These are phyloP conservation scores for Chalaropsis thielavioides DNA, from an alignment of 2,329 filamentous ascomycete species.

Conservation along the genomic window DNA sequence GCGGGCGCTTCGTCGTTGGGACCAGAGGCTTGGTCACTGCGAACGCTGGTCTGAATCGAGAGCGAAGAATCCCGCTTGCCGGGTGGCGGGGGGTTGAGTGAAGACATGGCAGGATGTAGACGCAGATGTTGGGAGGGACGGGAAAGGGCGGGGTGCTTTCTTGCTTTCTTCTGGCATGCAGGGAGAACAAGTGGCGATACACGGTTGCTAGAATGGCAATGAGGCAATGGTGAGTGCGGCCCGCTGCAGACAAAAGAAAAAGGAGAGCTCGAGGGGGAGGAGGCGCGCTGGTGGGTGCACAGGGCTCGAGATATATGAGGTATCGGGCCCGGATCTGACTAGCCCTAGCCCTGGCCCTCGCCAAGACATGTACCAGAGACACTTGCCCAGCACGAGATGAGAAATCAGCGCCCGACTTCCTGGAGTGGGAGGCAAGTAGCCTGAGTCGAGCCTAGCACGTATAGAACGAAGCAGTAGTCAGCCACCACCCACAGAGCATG, in stretches of 20 bases:
- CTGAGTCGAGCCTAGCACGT: too few relatives aligned
- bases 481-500: too few relatives aligned
- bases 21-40: neutral
- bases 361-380: too few relatives aligned
- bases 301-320: too few relatives aligned
- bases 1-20: neutral
- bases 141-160: neutral
- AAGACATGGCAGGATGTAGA: neutral
- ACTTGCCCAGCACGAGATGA: too few relatives aligned
- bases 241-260: neutral
- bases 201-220: neutral
- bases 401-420: too few relatives aligned
- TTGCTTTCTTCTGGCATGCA: neutral
- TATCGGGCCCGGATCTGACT: too few relatives aligned
- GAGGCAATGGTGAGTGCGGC: neutral
- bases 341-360: too few relatives aligned
- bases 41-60: neutral
- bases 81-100: neutral
- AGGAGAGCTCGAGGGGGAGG: neutral
- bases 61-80: neutral
- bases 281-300: neutral
- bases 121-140: neutral
- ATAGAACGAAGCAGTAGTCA: too few relatives aligned
- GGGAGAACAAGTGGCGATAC: neutral
- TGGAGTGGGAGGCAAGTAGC: too few relatives aligned